Percentiles rank a stretch among this genome's conserved stretches.
Evolutionary conservation across 139 green algal genomes (phyloP).

Genomic region (Coelastrella sp.): DNA sequence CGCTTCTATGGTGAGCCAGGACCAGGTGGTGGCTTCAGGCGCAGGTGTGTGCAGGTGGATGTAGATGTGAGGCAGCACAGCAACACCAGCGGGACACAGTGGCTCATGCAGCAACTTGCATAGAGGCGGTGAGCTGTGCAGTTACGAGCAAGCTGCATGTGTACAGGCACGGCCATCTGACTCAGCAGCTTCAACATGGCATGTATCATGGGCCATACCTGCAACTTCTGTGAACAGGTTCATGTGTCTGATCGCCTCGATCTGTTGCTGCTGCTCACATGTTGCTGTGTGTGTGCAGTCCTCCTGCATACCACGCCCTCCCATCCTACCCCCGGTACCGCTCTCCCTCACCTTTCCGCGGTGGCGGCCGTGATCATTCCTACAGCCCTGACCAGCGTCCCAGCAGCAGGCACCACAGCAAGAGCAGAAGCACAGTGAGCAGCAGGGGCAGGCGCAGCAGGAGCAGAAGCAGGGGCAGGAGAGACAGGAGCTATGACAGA

Average conservation of each 20-base stretch:
- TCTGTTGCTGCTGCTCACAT: background rate
- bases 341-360: background rate
- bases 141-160: no score
- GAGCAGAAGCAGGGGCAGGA: constrained; percentile 17
- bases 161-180: no score
- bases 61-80: no score
- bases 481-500: background rate
- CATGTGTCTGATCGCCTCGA: no score
- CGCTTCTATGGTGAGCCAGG: background rate
- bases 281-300: background rate
- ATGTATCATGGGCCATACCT: no score
- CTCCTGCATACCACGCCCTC: background rate
- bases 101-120: no score
- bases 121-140: no score
- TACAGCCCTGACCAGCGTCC: background rate
- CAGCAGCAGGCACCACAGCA: constrained; percentile 3
- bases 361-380: background rate
- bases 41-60: background rate
- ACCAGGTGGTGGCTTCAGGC: background rate
- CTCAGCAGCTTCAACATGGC: no score
- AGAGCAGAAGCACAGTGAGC: background rate
- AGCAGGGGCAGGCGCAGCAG: background rate
- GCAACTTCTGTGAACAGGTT: no score
- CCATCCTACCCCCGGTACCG: background rate
- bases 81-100: no score